These are phyloP conservation scores for Gossypium longicalyx DNA, from an alignment of 345 rosid genomes.

Conservation along the genomic window DNA sequence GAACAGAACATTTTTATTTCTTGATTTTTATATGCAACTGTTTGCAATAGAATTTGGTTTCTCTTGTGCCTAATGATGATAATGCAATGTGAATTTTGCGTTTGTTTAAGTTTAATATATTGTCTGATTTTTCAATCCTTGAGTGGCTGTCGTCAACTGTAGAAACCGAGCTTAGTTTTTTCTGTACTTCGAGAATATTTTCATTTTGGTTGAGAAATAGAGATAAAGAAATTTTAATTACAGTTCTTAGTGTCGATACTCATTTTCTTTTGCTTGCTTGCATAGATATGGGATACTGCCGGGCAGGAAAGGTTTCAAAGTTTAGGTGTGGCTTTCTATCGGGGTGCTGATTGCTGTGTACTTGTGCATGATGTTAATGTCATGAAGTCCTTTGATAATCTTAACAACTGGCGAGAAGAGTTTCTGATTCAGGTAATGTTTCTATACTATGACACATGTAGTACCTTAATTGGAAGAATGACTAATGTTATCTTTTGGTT, in stretches of 20 bases:
- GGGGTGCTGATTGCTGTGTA: slow-evolving; percentile 93
- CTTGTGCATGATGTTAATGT: slow-evolving; percentile 89
- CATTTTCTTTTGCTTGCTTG: neutral
- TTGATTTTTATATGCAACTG: neutral
- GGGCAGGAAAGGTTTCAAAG: slow-evolving; percentile 95
- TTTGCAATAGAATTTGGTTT: neutral
- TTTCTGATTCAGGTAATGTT: slow-evolving; percentile 71
- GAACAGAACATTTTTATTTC: neutral
- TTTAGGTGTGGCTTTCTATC: slow-evolving; percentile 85
- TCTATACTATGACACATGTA: neutral
- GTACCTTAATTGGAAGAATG: neutral
- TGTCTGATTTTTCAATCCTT: neutral
- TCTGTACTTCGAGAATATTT: neutral
- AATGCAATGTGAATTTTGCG: neutral
- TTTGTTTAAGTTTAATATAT: neutral
- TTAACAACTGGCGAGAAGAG: slow-evolving; percentile 91
- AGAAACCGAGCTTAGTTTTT: neutral
- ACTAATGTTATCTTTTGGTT: neutral
- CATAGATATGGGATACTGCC: slow-evolving; percentile 90
- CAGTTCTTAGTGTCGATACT: neutral
- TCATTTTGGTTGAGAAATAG: neutral
- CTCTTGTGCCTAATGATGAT: neutral
- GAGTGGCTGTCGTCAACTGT: neutral
- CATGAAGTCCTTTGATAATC: slow-evolving; percentile 75
- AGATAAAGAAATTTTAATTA: neutral